Percentiles rank a stretch among this genome's conserved stretches.
Evolutionary conservation across 225 moss, liverwort and hornwort genomes (phyloP).

Genomic region (Pseudoscleropodium purum): DNA sequence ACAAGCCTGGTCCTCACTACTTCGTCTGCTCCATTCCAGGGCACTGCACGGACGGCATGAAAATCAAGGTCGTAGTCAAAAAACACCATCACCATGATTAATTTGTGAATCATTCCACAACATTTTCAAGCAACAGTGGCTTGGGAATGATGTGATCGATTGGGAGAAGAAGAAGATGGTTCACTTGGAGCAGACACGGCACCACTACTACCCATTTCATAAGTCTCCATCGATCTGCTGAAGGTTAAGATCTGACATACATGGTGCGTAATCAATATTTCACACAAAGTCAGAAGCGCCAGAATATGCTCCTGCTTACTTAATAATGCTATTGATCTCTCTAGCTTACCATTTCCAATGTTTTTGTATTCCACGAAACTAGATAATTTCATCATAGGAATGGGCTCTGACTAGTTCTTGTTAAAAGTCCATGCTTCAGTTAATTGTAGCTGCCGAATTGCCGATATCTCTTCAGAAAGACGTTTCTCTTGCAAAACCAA

Average conservation of each 20-base stretch:
- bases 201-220: not conserved
- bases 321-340: not conserved
- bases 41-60: conserved; percentile 40
- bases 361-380: not conserved
- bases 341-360: not conserved
- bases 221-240: not conserved
- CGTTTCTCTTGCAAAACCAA: not conserved
- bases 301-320: not conserved
- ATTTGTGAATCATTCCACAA: too few relatives aligned
- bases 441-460: not conserved
- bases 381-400: not conserved
- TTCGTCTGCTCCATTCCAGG: conserved; percentile 34
- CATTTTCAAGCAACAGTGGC: not conserved
- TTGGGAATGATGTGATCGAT: not conserved
- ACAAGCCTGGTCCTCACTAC: conserved; percentile 5
- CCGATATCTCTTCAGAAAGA: not conserved
- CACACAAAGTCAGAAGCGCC: not conserved
- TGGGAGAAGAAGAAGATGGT: not conserved
- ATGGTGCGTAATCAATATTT: not conserved
- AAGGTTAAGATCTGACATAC: not conserved
- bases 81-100: not conserved
- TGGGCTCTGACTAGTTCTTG: too few relatives aligned
- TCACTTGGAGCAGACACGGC: not conserved
- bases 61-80: conserved; percentile 15
- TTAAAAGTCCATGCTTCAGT: not conserved